Evolutionary conservation across 2,329 filamentous ascomycete species (phyloP).

Genomic region (Botrytis fabae): DNA sequence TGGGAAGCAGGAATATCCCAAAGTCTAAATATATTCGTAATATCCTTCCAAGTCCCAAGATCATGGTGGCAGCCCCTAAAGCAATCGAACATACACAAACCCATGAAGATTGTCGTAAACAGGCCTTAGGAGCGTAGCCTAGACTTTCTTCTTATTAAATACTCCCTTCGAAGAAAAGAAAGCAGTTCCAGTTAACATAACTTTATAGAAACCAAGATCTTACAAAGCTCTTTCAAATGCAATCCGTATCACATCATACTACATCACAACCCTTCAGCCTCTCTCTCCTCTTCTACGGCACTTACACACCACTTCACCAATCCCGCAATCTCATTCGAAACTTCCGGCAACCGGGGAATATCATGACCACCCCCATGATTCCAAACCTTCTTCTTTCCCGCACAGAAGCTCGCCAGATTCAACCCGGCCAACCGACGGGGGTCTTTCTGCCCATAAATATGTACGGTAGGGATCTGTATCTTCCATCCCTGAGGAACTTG

Average conservation of each 20-base stretch:
- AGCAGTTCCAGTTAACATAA: not conserved
- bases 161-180: too few relatives aligned
- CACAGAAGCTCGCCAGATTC: conserved; percentile 43
- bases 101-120: not conserved
- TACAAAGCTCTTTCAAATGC: not conserved
- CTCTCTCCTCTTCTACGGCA: conserved; percentile 7
- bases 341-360: conserved; percentile 42
- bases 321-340: conserved; percentile 40
- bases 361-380: conserved; percentile 48
- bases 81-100: not conserved
- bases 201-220: not conserved
- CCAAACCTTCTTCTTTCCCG: conserved; percentile 39
- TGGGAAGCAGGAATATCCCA: not conserved
- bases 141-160: too few relatives aligned
- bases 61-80: not conserved
- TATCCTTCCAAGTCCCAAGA: not conserved
- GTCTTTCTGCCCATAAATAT: conserved; percentile 46
- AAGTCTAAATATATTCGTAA: not conserved
- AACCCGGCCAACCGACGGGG: conserved; percentile 44
- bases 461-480: conserved; percentile 45
- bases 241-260: not conserved
- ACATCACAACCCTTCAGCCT: not conserved
- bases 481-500: conserved; percentile 27
- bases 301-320: conserved; percentile 26
- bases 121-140: not conserved